A percentile compares a stretch with the other conserved stretches of the same genome.
Conservation (phyloP, 2,329 filamentous ascomycete genomes). For the Ophiocordyceps australis region DNA sequence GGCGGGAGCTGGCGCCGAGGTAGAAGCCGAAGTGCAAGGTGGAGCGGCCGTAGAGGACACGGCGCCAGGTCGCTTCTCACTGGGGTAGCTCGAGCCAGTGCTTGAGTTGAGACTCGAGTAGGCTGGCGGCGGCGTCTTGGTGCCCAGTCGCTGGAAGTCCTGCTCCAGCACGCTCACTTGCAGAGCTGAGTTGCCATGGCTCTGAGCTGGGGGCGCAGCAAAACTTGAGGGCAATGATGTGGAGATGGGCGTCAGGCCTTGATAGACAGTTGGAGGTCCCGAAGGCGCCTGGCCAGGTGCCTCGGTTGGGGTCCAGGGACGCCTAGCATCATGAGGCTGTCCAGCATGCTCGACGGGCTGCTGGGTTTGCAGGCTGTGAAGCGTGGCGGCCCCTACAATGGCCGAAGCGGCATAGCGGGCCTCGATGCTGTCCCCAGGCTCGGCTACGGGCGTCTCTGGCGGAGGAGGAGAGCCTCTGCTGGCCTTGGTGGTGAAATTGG, state of each 20-base stretch:
- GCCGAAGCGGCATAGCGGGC: constrained; percentile 81
- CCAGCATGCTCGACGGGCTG: constrained; percentile 51
- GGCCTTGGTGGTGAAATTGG: constrained; percentile 81
- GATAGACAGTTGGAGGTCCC: constrained; percentile 80
- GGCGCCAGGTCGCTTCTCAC: constrained; percentile 69
- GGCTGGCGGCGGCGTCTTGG: constrained; percentile 80
- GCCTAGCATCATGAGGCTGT: constrained; percentile 13
- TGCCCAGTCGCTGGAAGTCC: constrained; percentile 68
- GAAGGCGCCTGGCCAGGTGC: constrained; percentile 71
- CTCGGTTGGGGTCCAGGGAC: constrained; percentile 94
- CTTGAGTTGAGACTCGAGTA: constrained; percentile 61
- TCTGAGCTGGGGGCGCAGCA: constrained; percentile 9
- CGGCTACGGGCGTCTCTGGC: constrained; percentile 64
- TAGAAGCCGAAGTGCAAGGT: no score
- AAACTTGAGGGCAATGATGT: no score
- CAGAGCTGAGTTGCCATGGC: constrained; percentile 16
- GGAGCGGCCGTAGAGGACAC: no score
- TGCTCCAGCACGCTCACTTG: constrained; percentile 63
- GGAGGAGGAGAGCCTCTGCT: constrained; percentile 87
- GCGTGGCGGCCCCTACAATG: constrained; percentile 69
- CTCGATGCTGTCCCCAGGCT: constrained; percentile 71
- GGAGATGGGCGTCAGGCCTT: constrained; percentile 58
- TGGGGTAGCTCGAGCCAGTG: constrained; percentile 45
- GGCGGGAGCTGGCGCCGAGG: constrained; percentile 3
- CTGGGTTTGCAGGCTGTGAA: constrained; percentile 51